Conservation (phyloP, 2,329 filamentous ascomycete species). For the Aspergillus unguis region DNA sequence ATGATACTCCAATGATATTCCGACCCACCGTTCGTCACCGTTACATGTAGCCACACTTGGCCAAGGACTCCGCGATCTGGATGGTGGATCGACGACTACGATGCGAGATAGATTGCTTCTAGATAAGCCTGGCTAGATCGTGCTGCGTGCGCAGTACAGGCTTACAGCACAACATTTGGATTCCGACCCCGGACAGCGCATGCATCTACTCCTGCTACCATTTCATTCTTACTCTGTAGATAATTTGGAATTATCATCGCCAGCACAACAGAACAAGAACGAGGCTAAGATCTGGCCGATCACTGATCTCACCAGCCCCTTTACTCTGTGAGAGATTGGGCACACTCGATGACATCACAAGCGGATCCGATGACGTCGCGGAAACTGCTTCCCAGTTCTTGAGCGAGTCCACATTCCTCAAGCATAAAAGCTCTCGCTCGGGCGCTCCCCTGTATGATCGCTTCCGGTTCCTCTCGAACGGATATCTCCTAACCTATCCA, state of each 20-base stretch:
- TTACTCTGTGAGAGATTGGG: neutral
- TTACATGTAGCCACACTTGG: constrained; percentile 10
- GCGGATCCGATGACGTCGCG: constrained; percentile 19
- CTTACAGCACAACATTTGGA: too few species aligned
- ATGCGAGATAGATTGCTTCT: constrained; percentile 5
- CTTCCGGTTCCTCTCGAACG: constrained; percentile 4
- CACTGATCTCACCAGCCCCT: too few species aligned
- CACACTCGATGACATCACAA: constrained; percentile 20
- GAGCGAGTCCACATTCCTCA: neutral
- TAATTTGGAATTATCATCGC: too few species aligned
- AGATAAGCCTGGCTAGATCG: constrained; percentile 6
- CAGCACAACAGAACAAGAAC: too few species aligned
- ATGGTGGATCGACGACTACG: constrained; percentile 5
- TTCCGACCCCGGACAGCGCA: too few species aligned
- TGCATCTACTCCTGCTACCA: too few species aligned
- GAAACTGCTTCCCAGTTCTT: constrained; percentile 1
- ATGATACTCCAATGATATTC: neutral
- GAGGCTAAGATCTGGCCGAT: too few species aligned
- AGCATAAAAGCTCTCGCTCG: neutral
- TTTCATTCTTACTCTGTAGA: too few species aligned
- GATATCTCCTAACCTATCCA: constrained; percentile 3
- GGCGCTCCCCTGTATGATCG: neutral
- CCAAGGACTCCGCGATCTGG: constrained; percentile 11
- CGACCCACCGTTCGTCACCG: constrained; percentile 19
- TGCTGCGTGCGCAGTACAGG: too few species aligned